phyloP scores from a whole-genome alignment of 768 basidiomycete genomes.

The Epithele typhae region DNA sequence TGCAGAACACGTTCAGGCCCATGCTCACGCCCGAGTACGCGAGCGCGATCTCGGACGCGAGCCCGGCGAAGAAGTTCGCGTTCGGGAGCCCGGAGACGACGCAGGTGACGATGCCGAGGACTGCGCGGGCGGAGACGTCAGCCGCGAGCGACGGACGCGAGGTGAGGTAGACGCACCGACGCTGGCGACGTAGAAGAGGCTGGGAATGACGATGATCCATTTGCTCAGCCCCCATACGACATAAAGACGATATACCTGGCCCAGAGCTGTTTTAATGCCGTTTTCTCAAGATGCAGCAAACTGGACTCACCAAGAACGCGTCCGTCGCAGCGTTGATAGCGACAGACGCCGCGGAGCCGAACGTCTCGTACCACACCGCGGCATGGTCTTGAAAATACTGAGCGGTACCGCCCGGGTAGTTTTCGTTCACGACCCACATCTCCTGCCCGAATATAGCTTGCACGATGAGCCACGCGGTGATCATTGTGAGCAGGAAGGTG shows the following conservation, averaged over 20 bases:
- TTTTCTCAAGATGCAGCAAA: not conserved
- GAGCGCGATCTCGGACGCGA: constrained; percentile 9
- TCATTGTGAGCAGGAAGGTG: constrained; percentile 26
- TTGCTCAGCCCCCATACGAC: constrained; percentile 25
- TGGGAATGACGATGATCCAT: constrained; percentile 14
- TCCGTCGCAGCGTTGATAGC: constrained; percentile 31
- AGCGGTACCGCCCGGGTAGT: constrained; percentile 30
- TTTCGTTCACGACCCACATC: constrained; percentile 32
- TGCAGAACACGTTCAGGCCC: constrained; percentile 15
- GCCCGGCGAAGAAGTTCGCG: constrained; percentile 16
- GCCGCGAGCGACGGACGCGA: not conserved
- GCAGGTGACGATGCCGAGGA: constrained; percentile 15
- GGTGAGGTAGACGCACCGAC: constrained; percentile 6
- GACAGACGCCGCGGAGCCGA: constrained; percentile 11
- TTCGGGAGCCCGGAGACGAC: constrained; percentile 10
- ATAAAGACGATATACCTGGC: constrained; percentile 34
- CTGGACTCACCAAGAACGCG: constrained; percentile 32
- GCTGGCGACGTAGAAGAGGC: constrained; percentile 14
- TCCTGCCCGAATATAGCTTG: constrained; percentile 29
- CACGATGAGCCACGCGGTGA: constrained; percentile 28
- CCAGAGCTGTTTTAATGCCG: not conserved
- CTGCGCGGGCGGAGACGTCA: not conserved
- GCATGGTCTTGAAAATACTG: constrained; percentile 27
- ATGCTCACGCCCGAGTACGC: constrained; percentile 17
- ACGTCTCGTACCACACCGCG: constrained; percentile 14